Percentiles rank a stretch among this genome's conserved stretches.
Evolutionary conservation across 805 yeast species (phyloP).

Genomic region (Soucietia sequanensis): DNA sequence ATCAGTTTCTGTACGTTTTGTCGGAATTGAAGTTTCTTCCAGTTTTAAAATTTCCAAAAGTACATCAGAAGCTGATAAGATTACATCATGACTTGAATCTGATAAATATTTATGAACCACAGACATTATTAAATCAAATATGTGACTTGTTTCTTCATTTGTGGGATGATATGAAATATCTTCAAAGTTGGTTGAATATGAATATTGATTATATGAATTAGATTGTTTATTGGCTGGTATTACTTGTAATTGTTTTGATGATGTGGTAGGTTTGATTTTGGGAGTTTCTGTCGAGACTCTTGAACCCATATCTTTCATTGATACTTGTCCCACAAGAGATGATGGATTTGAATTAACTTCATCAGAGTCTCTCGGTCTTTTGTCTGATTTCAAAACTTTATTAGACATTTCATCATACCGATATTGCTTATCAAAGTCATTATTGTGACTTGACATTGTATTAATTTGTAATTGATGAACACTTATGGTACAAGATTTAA

Average conservation of each 20-base stretch:
- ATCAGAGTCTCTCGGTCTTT: slow-evolving; percentile 43
- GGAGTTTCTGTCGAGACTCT: slow-evolving; percentile 24
- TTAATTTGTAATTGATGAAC: too few relatives aligned
- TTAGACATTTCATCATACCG: slow-evolving; percentile 75
- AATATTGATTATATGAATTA: too few relatives aligned
- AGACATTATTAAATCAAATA: slow-evolving; percentile 56
- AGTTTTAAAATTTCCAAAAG: slow-evolving; percentile 54
- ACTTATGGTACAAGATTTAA: too few relatives aligned
- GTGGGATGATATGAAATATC: slow-evolving; percentile 63
- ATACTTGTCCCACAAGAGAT: slow-evolving; percentile 68
- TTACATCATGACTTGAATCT: slow-evolving; percentile 74
- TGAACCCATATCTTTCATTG: slow-evolving; percentile 69
- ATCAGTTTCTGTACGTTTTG: slow-evolving; percentile 51
- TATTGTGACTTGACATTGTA: too few relatives aligned
- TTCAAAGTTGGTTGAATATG: slow-evolving; percentile 32
- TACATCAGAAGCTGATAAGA: slow-evolving; percentile 71
- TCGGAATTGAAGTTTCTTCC: slow-evolving; percentile 39
- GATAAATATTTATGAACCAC: slow-evolving; percentile 59
- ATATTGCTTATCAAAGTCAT: slow-evolving; percentile 40
- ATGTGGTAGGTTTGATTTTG: too few relatives aligned
- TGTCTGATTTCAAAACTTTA: slow-evolving; percentile 54
- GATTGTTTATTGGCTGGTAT: too few relatives aligned
- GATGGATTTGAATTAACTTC: slow-evolving; percentile 61
- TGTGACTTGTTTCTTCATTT: slow-evolving; percentile 46
- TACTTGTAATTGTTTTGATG: too few relatives aligned